phyloP scores from a whole-genome alignment of 805 yeast species.

The Lipomyces yamadae region DNA sequence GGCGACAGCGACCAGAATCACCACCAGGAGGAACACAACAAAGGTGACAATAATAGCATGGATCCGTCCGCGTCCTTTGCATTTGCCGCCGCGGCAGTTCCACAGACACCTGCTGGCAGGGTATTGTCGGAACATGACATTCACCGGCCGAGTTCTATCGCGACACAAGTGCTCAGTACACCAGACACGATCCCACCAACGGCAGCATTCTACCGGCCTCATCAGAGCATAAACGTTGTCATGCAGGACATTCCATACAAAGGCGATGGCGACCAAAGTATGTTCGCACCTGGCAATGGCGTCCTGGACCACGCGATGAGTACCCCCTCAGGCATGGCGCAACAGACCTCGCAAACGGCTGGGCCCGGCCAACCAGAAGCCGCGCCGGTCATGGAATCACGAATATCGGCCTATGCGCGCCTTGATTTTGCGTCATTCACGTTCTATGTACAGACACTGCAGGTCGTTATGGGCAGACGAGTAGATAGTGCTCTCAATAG shows the following conservation, averaged over 20 bases:
- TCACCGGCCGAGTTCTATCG: background rate
- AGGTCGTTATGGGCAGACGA: constrained; percentile 88
- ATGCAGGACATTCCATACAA: constrained; percentile 14
- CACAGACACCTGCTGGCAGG: constrained; percentile 13
- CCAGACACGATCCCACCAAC: constrained; percentile 22
- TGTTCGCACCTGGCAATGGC: constrained; percentile 2
- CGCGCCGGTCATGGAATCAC: constrained; percentile 34
- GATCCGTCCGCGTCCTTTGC: constrained; percentile 7
- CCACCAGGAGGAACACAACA: background rate
- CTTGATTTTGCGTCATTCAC: constrained; percentile 91
- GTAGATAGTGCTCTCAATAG: constrained; percentile 59
- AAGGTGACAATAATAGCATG: background rate
- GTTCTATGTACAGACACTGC: constrained; percentile 94
- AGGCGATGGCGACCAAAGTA: background rate
- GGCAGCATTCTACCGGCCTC: constrained; percentile 13
- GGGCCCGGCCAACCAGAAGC: background rate
- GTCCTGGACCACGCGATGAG: constrained; percentile 2
- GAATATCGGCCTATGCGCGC: constrained; percentile 53
- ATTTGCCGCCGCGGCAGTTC: constrained; percentile 7
- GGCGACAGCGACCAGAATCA: background rate
- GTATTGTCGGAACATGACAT: constrained; percentile 8
- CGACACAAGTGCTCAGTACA: constrained; percentile 15
- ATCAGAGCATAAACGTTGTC: background rate
- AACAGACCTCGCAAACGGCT: background rate
- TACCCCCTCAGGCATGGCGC: background rate